Base-by-base conservation (phyloP, 306 rosid genomes). In the Clitoria ternatea region DNA sequence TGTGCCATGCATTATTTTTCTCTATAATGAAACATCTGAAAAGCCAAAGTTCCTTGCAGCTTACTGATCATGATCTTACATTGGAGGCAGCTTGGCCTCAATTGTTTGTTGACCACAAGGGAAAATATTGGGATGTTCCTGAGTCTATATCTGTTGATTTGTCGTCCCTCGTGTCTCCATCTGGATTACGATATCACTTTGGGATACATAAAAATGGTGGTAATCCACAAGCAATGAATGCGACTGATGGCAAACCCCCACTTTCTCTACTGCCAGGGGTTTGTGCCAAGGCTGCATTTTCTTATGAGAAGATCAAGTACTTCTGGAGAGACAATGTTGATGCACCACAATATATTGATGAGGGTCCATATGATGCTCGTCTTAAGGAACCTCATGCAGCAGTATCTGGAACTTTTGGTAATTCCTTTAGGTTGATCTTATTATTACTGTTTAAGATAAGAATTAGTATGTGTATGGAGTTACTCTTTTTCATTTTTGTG, bases 31-130 rank as follows among this genome's bases (percentile, higher is more conserved):
- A 64, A 29, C 61, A 59, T 45, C 82, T 70, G 39, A 62, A 61
- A 52, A 18, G 59, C 19, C 60, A 35, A 23, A 23, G 19, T 81
- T 27, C 10, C 44, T 36, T 84, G 77, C 90, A 93, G 98, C 86
- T 90, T 75, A 86, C 82, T 39, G 23, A 82, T 62, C 98, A 93
- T 69, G 98, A 93, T 81, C 61, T 93, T 67, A 76, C 83, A 2
- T 44, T 90, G 52, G 98, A 93, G 79, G 90, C 96, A 56, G 97
- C 97, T 62, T 93, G 94, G 97, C 97, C 92, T 39, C 96, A 90
- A 78, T 78, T 90, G 78, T 93, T 86, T 74, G 36, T 90, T 79
- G 96, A 93, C 75, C 96, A 84, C 81, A 90, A 90, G 63, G 98
- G 97, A 73, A 83, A 70, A 78, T 90, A 90, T 75, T 90, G 97